Percentiles rank a stretch among this genome's conserved stretches.
Evolutionary conservation across 805 yeast species (phyloP).

Genomic region (Ogataea methanolica): DNA sequence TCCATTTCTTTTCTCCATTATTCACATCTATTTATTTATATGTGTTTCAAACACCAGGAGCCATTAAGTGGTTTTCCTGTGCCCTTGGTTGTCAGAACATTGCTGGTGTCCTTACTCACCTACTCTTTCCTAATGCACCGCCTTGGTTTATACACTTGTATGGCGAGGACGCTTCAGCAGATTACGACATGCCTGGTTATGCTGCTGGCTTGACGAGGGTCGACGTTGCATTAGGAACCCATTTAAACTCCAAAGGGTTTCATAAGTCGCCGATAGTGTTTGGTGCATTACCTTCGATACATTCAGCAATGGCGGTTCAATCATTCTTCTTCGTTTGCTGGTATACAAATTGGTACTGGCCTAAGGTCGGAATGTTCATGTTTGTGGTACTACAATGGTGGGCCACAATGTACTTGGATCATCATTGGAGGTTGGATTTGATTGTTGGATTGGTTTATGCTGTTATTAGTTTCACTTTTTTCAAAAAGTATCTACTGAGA

Average conservation of each 20-base stretch:
- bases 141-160: constrained; percentile 68
- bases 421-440: constrained; percentile 65
- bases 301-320: constrained; percentile 60
- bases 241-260: constrained; percentile 56
- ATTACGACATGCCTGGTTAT: constrained; percentile 60
- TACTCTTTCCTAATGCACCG: constrained; percentile 65
- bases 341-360: constrained; percentile 33
- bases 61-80: constrained; percentile 46
- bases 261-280: constrained; percentile 66
- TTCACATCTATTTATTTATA: constrained; percentile 59
- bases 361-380: constrained; percentile 33
- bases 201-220: constrained; percentile 68
- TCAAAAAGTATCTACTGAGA: constrained; percentile 31
- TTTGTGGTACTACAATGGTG: constrained; percentile 64
- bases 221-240: constrained; percentile 60
- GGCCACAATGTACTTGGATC: constrained; percentile 71
- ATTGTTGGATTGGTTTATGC: constrained; percentile 54
- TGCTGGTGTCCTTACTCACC: constrained; percentile 55
- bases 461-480: constrained; percentile 35
- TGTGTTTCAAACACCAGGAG: constrained; percentile 65
- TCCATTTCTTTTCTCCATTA: constrained; percentile 58
- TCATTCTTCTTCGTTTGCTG: constrained; percentile 40
- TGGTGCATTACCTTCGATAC: constrained; percentile 73
- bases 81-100: constrained; percentile 59
- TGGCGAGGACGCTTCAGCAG: constrained; percentile 51